Evolutionary conservation across 2,329 filamentous ascomycete species (phyloP), one percentile per base, ranked within the genome.

Genomic region (Blastomyces gilchristii): DNA sequence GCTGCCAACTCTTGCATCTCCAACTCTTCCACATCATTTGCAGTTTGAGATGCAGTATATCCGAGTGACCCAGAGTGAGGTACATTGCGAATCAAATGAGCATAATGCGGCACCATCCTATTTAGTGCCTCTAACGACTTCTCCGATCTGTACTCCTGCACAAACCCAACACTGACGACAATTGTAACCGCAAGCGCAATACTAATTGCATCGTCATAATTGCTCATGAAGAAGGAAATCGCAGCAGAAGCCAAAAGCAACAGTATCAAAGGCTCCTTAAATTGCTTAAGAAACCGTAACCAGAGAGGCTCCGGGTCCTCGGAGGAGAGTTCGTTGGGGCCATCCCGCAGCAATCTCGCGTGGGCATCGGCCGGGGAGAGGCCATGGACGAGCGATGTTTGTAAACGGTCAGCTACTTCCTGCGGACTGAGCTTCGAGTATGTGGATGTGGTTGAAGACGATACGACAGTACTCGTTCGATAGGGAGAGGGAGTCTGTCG

Each of bases 171-270:
- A 0, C 88, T 89, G 31, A 99, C 92, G 6, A 99, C 94, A 69
- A 99, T 99, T 34, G 92, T 96, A 28, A 99, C 94, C 1, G 94
- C 94, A 41, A 96, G 87, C 0, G 93, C 89, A 71, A 99, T 99
- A 75, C 93, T 97, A 70, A 99, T 79, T 6, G 93, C 93, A 78
- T 99, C 95, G 70, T 97, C 93, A 72, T 87, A 86, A 72, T 99
- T 99, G 60, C 92, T 91, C 75, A 99, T 88, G 53, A 97, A 76
- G 58, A 97, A 85, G 0, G 93, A 97, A 49, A 96, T 88, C 22
- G 83, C 87, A 0, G 94, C 93, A 2, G 94, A 97, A 7, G 86
- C 89, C 28, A 99, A 83, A 18, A 99, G 83, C n/a, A 99, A 83
- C 28, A 97, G 77, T 66, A 99, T 99, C 62, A 99, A 80, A 0